phyloP scores from a whole-genome alignment of 257 asterid genomes.

The Solanum infundibuliforme region DNA sequence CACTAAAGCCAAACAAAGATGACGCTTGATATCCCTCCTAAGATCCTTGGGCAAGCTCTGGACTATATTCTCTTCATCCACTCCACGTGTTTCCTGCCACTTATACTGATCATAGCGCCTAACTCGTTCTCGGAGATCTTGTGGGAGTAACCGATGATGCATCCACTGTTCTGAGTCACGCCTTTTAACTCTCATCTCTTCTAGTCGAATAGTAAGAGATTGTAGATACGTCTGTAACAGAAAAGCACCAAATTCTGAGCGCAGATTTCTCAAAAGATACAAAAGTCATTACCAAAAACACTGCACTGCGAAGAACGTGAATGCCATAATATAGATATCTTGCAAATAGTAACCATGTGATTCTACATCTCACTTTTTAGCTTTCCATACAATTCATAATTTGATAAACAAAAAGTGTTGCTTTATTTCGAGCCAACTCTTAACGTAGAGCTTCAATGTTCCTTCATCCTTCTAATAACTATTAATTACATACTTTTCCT shows the following conservation, averaged over 20 bases:
- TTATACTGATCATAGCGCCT: conserved; percentile 97
- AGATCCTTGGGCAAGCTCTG: conserved; percentile 94
- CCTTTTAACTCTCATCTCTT: conserved; percentile 98
- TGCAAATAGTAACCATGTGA: background rate
- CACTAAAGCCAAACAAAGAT: conserved; percentile 94
- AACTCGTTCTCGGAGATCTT: conserved; percentile 82
- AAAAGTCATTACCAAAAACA: background rate
- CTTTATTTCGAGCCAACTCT: background rate
- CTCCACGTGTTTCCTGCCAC: conserved; percentile 98
- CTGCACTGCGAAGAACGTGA: background rate
- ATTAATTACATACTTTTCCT: background rate
- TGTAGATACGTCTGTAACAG: conserved; percentile 86
- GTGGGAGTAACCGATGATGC: conserved; percentile 97
- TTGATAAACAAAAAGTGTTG: background rate
- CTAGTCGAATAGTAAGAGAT: conserved; percentile 93
- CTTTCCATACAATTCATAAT: background rate
- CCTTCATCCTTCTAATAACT: background rate
- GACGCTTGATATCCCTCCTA: conserved; percentile 93
- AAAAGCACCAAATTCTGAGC: background rate
- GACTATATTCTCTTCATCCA: conserved; percentile 82
- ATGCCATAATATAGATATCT: background rate
- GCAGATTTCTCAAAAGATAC: background rate
- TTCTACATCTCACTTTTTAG: background rate
- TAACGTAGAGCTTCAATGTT: background rate
- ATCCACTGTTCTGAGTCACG: conserved; percentile 99